phyloP scores from a whole-genome alignment of 192 early-diverging fungal species.

The Coemansia sp. region DNA sequence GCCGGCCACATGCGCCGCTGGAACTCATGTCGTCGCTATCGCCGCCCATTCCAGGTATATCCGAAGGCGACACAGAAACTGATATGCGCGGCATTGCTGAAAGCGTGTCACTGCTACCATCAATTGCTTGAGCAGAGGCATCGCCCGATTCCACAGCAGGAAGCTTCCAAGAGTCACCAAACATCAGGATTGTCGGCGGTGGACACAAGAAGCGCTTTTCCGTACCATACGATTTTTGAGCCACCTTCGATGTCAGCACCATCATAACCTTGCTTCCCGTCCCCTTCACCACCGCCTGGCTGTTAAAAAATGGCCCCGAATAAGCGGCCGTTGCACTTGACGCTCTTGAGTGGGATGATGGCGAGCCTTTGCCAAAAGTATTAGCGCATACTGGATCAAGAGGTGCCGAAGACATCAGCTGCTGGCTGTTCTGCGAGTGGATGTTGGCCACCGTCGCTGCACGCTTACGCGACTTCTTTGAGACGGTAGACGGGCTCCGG shows the following conservation, averaged over 20 bases:
- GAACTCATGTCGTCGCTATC: slow-evolving; percentile 8
- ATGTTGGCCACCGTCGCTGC: slow-evolving; percentile 46
- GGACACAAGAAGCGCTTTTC: slow-evolving; percentile 91
- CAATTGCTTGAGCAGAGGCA: slow-evolving; percentile 24
- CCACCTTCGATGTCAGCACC: slow-evolving; percentile 82
- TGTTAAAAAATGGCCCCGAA: slow-evolving; percentile 43
- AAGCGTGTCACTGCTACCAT: slow-evolving; percentile 29
- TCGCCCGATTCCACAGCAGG: slow-evolving; percentile 22
- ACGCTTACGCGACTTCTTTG: slow-evolving; percentile 46
- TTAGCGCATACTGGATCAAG: slow-evolving; percentile 11
- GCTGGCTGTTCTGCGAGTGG: slow-evolving; percentile 17
- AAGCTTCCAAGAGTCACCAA: slow-evolving; percentile 73
- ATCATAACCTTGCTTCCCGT: slow-evolving; percentile 61
- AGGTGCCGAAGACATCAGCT: slow-evolving; percentile 11
- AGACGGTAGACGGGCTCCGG: slow-evolving; percentile 21
- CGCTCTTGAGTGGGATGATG: slow-evolving; percentile 1
- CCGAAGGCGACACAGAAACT: slow-evolving; percentile 40
- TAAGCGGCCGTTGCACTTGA: slow-evolving; percentile 12
- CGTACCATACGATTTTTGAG: slow-evolving; percentile 90
- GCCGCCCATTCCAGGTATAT: slow-evolving; percentile 15
- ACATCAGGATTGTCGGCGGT: slow-evolving; percentile 75
- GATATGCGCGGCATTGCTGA: slow-evolving; percentile 43
- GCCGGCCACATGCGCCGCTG: slow-evolving; percentile 2
- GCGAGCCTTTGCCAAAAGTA: neutral
- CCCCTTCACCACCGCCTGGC: slow-evolving; percentile 53